Percentiles rank a stretch among this genome's conserved stretches.
Conservation (phyloP, 2,329 filamentous ascomycete species). For the Fusarium anguioides region DNA sequence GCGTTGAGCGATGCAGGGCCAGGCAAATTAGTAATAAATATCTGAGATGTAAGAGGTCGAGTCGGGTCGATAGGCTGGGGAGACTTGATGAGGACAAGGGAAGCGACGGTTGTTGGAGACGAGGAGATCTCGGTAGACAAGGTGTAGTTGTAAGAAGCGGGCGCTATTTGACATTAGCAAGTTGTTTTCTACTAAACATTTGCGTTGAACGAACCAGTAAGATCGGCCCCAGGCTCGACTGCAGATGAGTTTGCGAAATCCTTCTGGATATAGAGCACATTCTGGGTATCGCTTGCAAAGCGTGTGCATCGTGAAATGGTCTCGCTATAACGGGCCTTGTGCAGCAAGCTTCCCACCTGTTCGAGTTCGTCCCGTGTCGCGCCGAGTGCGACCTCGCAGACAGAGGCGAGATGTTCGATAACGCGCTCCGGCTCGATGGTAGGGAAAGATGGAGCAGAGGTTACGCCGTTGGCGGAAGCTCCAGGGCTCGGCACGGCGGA, state of each 20-base stretch:
- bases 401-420: slow-evolving; percentile 76
- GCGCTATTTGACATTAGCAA: slow-evolving; percentile 48
- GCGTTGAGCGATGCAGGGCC: slow-evolving; percentile 78
- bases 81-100: slow-evolving; percentile 89
- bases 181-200: not conserved
- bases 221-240: slow-evolving; percentile 60
- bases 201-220: slow-evolving; percentile 54
- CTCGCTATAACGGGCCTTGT: slow-evolving; percentile 75
- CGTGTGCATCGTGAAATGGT: slow-evolving; percentile 88
- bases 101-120: slow-evolving; percentile 82
- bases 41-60: slow-evolving; percentile 84
- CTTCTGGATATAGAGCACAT: slow-evolving; percentile 91
- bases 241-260: slow-evolving; percentile 70
- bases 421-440: slow-evolving; percentile 75
- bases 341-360: slow-evolving; percentile 83
- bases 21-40: slow-evolving; percentile 93
- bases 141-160: slow-evolving; percentile 76
- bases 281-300: slow-evolving; percentile 89
- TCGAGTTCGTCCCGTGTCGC: slow-evolving; percentile 83
- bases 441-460: slow-evolving; percentile 58
- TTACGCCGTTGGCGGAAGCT: slow-evolving; percentile 58
- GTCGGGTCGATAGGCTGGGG: slow-evolving; percentile 87
- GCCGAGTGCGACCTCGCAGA: slow-evolving; percentile 79
- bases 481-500: slow-evolving; percentile 56
- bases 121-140: slow-evolving; percentile 85